Base-by-base conservation (phyloP, 768 basidiomycete species). In the Pulveroboletus ravenelii region DNA sequence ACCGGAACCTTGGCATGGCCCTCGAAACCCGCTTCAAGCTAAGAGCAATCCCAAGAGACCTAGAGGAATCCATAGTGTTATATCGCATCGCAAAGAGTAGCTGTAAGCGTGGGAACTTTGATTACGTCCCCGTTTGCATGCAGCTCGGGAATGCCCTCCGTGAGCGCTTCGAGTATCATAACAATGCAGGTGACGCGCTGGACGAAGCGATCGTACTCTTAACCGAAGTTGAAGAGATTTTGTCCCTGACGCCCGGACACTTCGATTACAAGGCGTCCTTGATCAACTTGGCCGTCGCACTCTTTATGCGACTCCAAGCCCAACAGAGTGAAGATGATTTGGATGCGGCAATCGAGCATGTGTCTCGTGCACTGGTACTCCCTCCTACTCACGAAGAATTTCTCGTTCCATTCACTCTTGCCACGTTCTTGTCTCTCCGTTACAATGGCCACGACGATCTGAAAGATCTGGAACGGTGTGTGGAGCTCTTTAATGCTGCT, bases 151-250 rank as follows among this genome's bases (percentile, higher is more conserved):
- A 57, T 15, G 48, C 41, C 13, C 48, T 64, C 23, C 44, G 47
- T 3, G 27, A 46, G 47, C 15, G 56, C 51, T 60, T 36, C 37
- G 53, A 57, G 12, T 38, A n/a, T 48, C 23, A 41, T 6, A 8
- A 23, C 23, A 30, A 49, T n/a, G 25, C 40, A 6, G n/a, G 45
- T 4, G 58, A 54, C 38, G 43, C 36, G 5, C 47, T 68, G 20
- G 62, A 70, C 14, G 59, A 62, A 32, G 53, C 57, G 3, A 59
- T 69, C 36, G 54, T 60, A 5, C 51, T 56, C 17, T 40, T 66
- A 34, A 29, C 53, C n/a, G 55, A 59, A 27, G 60, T 47, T 1
- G 60, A 62, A 20, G 59, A 54, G 20, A 25, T 49, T 3, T 30
- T 56, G 30, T 40, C 64, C 9, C 6, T 6, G 3, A 44, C 41